phyloP scores from a whole-genome alignment of 306 rosid species.

The Pyrus betulifolia region DNA sequence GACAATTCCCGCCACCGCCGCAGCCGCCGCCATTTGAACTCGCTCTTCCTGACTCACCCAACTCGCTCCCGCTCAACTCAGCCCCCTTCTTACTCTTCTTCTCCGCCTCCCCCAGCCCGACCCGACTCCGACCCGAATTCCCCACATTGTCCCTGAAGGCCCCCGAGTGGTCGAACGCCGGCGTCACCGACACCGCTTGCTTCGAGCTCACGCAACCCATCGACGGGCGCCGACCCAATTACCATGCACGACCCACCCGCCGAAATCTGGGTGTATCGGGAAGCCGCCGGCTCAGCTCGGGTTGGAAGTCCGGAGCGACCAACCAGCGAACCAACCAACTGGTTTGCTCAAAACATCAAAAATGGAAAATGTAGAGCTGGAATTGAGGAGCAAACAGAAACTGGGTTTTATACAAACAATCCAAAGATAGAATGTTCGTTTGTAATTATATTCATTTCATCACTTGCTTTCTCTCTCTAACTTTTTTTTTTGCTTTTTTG shows the following conservation, averaged over 20 bases:
- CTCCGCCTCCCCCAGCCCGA: constrained; percentile 16
- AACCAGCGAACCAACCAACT: neutral
- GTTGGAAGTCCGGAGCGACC: neutral
- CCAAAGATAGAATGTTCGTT: constrained; percentile 15
- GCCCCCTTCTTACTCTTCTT: constrained; percentile 18
- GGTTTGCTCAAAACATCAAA: neutral
- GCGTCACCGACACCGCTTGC: constrained; percentile 90
- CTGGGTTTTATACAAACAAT: constrained; percentile 11
- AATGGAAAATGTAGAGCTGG: neutral
- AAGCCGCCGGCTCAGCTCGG: neutral
- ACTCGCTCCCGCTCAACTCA: constrained; percentile 60
- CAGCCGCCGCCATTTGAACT: constrained; percentile 38
- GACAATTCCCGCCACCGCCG: neutral
- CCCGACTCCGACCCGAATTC: constrained; percentile 39
- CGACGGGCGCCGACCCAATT: neutral
- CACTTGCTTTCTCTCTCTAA: neutral
- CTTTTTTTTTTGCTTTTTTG: neutral
- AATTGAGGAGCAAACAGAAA: neutral
- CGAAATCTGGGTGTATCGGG: neutral
- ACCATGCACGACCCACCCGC: neutral
- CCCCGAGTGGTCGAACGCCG: constrained; percentile 71
- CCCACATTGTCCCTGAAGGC: constrained; percentile 42
- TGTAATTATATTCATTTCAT: neutral
- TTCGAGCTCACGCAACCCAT: constrained; percentile 95
- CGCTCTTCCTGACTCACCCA: constrained; percentile 73